Evolutionary conservation across 352 stramenopile species (phyloP), one percentile per base, ranked within the genome.

Genomic region (Plasmopara halstedii): DNA sequence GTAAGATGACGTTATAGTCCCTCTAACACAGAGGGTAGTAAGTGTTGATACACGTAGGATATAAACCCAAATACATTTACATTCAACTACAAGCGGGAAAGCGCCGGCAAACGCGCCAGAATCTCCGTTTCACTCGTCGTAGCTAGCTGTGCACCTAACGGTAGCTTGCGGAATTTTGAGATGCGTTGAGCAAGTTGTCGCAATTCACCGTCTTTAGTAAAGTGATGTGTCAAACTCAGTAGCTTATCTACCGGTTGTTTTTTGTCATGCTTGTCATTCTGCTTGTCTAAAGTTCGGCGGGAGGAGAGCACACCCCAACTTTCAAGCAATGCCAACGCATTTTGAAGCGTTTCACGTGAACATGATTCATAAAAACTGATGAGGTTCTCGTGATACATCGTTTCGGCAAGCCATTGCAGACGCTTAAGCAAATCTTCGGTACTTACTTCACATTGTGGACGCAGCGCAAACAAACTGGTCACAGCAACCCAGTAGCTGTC

Each of bases 351-450:
- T 57, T 87, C 79, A 15, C 83, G 70, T 29, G 81, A 89, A 48
- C 81, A 93, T 44, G 77, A 88, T 50, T 93, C 79, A 58, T 93
- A 93, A 50, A 89, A 87, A 38, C 73, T 72, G 49, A 93, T 85
- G 38, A 90, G 61, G 31, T 75, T 80, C 44, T 93, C 81, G 49
- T 93, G 81, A 62, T 90, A 93, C 74, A 93, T 88, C 27, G 72
- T 90, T 58, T 90, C 79, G 3, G 79, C 73, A 18, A 90, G 70
- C 79, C 79, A 90, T 55, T 90, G 79, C 44, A 90, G 76, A 18
- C 79, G 73, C 59, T 85, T 85, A 40, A 90, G 62, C 50, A 90
- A 46, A 26, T 86, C 73, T 14, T 83, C 73, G 2, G 54, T 67
- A 7, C 62, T 53, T 21, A 85, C 76, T 62, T 75, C 59, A 23